Evolutionary conservation across 306 rosid genomes (phyloP).

Genomic region (Rosa multiflora): DNA sequence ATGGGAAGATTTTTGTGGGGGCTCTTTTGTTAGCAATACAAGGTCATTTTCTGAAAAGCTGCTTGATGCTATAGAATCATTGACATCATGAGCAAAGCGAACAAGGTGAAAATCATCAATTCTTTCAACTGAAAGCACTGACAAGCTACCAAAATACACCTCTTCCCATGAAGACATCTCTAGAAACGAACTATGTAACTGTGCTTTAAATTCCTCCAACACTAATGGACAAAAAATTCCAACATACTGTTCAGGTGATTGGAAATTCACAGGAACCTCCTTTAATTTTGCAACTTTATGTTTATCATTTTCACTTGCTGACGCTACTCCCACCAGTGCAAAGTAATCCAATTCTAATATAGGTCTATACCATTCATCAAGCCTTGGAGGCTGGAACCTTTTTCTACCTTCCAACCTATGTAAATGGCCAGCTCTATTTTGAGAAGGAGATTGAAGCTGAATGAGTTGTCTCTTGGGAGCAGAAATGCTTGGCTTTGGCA

Average conservation of each 20-base stretch:
- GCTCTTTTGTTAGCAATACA: conserved; percentile 76
- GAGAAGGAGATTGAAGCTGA: conserved; percentile 70
- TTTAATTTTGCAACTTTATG: conserved; percentile 50
- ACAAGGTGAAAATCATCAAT: conserved; percentile 90
- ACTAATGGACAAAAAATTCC: conserved; percentile 81
- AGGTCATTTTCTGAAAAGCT: conserved; percentile 90
- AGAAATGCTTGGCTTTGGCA: conserved; percentile 50
- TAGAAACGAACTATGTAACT: conserved; percentile 65
- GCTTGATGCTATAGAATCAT: conserved; percentile 54
- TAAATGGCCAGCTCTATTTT: conserved; percentile 39
- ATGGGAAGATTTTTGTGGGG: conserved; percentile 65
- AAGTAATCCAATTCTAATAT: conserved; percentile 85
- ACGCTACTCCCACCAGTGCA: conserved; percentile 58
- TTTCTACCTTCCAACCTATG: conserved; percentile 59
- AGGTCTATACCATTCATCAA: conserved; percentile 89
- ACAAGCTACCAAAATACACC: conserved; percentile 68
- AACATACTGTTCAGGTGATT: conserved; percentile 80
- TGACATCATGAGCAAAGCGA: conserved; percentile 74
- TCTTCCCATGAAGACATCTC: conserved; percentile 88
- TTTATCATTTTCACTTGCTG: conserved; percentile 59
- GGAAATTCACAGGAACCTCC: conserved; percentile 83
- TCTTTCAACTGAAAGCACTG: conserved; percentile 88
- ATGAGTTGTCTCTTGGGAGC: conserved; percentile 76
- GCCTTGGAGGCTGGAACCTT: conserved; percentile 83
- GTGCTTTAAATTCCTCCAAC: conserved; percentile 96